Percentiles rank a stretch among this genome's conserved stretches.
Evolutionary conservation across 768 basidiomycete species (phyloP).

Genomic region (Lentinula lateritia): DNA sequence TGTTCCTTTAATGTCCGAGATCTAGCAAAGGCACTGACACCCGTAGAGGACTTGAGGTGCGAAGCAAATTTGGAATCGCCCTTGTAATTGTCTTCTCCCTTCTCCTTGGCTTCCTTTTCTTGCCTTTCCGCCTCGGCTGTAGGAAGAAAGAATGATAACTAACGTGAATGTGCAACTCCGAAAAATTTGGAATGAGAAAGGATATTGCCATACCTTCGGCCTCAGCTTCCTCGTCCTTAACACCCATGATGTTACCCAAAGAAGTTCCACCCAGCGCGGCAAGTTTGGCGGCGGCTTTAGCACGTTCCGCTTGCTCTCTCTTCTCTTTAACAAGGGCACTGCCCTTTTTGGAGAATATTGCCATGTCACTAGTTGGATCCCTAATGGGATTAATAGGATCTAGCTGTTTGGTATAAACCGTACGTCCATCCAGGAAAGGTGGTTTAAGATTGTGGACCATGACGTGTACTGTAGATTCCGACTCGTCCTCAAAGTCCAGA

Average conservation of each 20-base stretch:
- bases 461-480: conserved; percentile 94
- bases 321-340: conserved; percentile 91
- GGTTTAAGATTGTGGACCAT: conserved; percentile 97
- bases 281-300: conserved; percentile 93
- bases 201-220: conserved; percentile 67
- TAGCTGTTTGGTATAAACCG: conserved; percentile 92
- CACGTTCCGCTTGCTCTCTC: conserved; percentile 92
- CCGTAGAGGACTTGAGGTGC: conserved; percentile 77
- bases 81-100: conserved; percentile 68
- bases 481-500: conserved; percentile 94
- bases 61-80: conserved; percentile 97
- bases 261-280: conserved; percentile 88
- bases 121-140: conserved; percentile 53
- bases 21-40: conserved; percentile 77
- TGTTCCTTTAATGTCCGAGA: conserved; percentile 88
- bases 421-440: conserved; percentile 95
- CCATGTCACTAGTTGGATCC: conserved; percentile 92
- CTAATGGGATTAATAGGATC: conserved; percentile 97
- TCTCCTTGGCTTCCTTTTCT: conserved; percentile 42
- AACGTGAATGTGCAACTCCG: conserved; percentile 77
- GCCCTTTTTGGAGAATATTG: conserved; percentile 95
- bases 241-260: conserved; percentile 97
- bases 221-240: conserved; percentile 90
- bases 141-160: conserved; percentile 34
- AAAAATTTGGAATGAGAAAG: conserved; percentile 17